A percentile compares a stretch with the other conserved stretches of the same genome.
Conservation (phyloP, 805 yeast genomes). For the Schizosaccharomyces pombe region ASM294v3 CU329670.1:2788001-2788500, state of each 20-base stretch:
- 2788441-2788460: neutral
- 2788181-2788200: neutral
- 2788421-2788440: neutral
- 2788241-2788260: neutral
- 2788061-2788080: neutral
- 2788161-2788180: neutral
- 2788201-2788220: neutral
- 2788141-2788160: neutral
- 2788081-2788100: neutral
- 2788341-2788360: neutral
- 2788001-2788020: too few relatives aligned
- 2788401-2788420: neutral
- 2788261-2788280: neutral
- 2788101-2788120: neutral
- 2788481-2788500: neutral
- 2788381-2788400: neutral
- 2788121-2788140: neutral
- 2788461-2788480: neutral
- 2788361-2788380: neutral
- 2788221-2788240: neutral
- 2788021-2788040: too few relatives aligned
- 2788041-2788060: neutral
- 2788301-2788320: neutral
- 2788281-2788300: neutral
- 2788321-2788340: neutral